phyloP scores from a whole-genome alignment of 192 early-diverging fungal genomes.

The Coemansia furcata region DNA sequence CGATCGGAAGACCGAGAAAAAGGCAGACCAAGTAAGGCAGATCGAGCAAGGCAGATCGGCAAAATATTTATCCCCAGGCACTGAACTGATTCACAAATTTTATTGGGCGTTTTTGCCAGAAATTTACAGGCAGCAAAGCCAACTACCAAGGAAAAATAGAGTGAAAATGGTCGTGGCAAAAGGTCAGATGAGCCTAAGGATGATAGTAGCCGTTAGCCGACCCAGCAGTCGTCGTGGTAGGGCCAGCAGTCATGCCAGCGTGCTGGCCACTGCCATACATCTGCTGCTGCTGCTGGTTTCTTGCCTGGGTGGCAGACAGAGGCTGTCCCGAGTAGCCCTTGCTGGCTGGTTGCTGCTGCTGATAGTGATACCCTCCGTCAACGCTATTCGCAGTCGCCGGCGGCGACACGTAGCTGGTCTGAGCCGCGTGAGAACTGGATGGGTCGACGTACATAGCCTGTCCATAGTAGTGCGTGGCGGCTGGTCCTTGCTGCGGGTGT shows the following conservation, averaged over 20 bases:
- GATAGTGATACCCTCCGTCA: background rate
- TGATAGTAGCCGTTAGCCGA: constrained; percentile 11
- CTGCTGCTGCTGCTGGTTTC: constrained; percentile 25
- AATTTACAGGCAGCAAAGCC: background rate
- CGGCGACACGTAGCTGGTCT: background rate
- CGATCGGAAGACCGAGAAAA: too few relatives aligned
- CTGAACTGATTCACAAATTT: too few relatives aligned
- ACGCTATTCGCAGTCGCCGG: background rate
- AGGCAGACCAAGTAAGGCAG: too few relatives aligned
- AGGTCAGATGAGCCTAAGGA: background rate
- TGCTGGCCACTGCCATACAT: constrained; percentile 9
- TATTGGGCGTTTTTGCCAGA: background rate
- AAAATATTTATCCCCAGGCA: too few relatives aligned
- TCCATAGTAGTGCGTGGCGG: constrained; percentile 7
- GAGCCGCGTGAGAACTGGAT: background rate
- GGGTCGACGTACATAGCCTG: constrained; percentile 21
- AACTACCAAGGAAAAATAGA: background rate
- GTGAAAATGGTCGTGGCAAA: background rate
- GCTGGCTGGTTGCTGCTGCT: background rate
- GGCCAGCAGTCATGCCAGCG: constrained; percentile 14
- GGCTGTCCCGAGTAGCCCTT: constrained; percentile 25
- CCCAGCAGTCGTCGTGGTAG: constrained; percentile 12
- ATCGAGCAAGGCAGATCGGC: too few relatives aligned
- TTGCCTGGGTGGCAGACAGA: constrained; percentile 39
- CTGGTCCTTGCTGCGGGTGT: background rate